Evolutionary conservation across 2,329 filamentous ascomycete species (phyloP), one percentile per base, ranked within the genome.

Genomic region (Pseudodiploospora longispora): DNA sequence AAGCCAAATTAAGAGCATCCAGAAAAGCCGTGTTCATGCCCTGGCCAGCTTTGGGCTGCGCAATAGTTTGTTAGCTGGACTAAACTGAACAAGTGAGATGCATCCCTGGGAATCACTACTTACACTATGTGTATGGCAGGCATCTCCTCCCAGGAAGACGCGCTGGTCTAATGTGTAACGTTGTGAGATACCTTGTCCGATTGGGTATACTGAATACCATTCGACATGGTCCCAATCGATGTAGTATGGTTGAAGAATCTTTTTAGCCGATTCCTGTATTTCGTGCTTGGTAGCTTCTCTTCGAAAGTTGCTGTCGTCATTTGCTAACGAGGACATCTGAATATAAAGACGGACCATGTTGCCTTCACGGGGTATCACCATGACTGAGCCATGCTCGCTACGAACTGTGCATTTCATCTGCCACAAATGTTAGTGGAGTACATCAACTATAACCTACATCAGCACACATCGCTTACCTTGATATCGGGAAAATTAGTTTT

Each of bases 1-100:
- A 97, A 6, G 90, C 90, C 35, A 97, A 72, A 63, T 96, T 97
- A 48, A 88, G 78, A 1, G 88, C 88, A 53, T 91, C 85, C 41
- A 85, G 70, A 65, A 88, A 87, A 4, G 83, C 83, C 0, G 84
- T 85, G 57, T 88, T 88, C 85, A 88, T 88, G 30, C 84, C 84
- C 62, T 87, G 84, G 1, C 84, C 84, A 30, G 83, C 84, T 68
- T 87, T 87, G 33, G 83, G 83, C 76, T 80, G 55, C 19, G 74
- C 71, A 39, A 74, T 63, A 27, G 64, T 9, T 5, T 28, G 27
- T 49, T 12, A 40, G 27, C 36, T 19, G 19, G 19, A 19, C 19
- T 19, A 6, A 27, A 9, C 9, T 19, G 9, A 27, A 9, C 9
- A 40, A 28, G 19, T 10, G 12, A 32, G 10, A 28, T 8, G 33